A percentile compares a stretch with the other conserved stretches of the same genome.
Evolutionary conservation across 441 rosid genomes (phyloP).

Genomic region (California macrophylla): DNA sequence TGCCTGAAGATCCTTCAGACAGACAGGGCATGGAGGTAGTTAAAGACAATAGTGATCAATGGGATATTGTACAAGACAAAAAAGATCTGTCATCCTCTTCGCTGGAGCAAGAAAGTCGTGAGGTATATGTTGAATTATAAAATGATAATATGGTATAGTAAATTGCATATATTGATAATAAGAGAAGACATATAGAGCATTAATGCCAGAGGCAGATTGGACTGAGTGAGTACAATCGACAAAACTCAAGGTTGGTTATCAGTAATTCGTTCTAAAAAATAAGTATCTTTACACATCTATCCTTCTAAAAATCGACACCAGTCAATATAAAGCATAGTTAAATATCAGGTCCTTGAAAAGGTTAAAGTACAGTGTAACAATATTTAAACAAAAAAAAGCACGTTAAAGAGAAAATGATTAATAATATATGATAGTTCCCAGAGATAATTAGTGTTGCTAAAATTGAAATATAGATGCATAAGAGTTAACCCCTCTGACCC

Average conservation of each 20-base stretch:
- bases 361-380: neutral
- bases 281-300: neutral
- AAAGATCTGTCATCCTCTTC: slow-evolving; percentile 50
- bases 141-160: neutral
- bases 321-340: neutral
- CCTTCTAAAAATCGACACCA: neutral
- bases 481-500: neutral
- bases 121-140: slow-evolving; percentile 39
- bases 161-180: neutral
- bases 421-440: too few species aligned
- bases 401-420: neutral
- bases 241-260: neutral
- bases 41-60: slow-evolving; percentile 56
- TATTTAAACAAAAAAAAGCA: neutral
- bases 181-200: neutral
- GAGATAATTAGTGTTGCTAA: neutral
- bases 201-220: neutral
- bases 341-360: neutral
- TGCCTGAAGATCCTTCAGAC: slow-evolving; percentile 45
- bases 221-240: neutral
- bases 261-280: neutral
- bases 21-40: slow-evolving; percentile 37
- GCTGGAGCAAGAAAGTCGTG: slow-evolving; percentile 61
- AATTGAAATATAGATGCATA: neutral
- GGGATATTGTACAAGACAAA: slow-evolving; percentile 48